A percentile compares a stretch with the other conserved stretches of the same genome.
phyloP scores from a whole-genome alignment of 805 yeast genomes.

The Hagleromyces aurorensis region DNA sequence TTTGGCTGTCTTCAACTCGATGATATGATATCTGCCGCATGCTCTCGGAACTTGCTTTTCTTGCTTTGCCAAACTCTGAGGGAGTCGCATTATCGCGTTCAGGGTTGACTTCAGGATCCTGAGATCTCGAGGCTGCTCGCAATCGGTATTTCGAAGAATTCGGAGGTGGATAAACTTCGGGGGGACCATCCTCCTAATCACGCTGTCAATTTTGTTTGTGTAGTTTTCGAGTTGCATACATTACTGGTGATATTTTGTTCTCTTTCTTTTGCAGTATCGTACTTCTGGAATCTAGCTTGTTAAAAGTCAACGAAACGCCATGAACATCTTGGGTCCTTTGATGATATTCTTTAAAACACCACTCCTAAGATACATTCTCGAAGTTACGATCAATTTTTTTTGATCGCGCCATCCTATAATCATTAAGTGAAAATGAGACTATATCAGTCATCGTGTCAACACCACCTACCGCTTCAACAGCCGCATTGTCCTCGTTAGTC shows the following conservation, averaged over 20 bases:
- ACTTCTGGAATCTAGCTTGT: slow-evolving; percentile 13
- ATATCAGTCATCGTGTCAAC: neutral
- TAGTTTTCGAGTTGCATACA: slow-evolving; percentile 30
- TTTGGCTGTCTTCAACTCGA: slow-evolving; percentile 57
- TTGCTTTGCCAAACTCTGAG: slow-evolving; percentile 39
- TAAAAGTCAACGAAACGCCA: slow-evolving; percentile 25
- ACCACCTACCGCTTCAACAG: neutral
- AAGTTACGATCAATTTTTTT: slow-evolving; percentile 10
- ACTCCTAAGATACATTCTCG: slow-evolving; percentile 21
- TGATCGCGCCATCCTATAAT: slow-evolving; percentile 17
- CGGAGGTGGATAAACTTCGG: slow-evolving; percentile 73
- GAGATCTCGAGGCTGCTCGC: slow-evolving; percentile 64
- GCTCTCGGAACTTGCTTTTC: slow-evolving; percentile 47
- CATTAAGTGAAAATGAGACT: slow-evolving; percentile 1
- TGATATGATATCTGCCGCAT: slow-evolving; percentile 59
- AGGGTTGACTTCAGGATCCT: slow-evolving; percentile 66
- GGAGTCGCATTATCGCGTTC: slow-evolving; percentile 61
- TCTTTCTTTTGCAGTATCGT: slow-evolving; percentile 12
- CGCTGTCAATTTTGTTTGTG: slow-evolving; percentile 34
- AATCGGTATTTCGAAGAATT: slow-evolving; percentile 77
- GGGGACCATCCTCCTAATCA: slow-evolving; percentile 76
- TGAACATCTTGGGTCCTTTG: slow-evolving; percentile 14
- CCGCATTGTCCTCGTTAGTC: neutral
- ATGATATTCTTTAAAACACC: slow-evolving; percentile 20
- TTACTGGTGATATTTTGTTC: slow-evolving; percentile 22